phyloP scores from a whole-genome alignment of 805 yeast species.

The Yamadazyma olivae region DNA sequence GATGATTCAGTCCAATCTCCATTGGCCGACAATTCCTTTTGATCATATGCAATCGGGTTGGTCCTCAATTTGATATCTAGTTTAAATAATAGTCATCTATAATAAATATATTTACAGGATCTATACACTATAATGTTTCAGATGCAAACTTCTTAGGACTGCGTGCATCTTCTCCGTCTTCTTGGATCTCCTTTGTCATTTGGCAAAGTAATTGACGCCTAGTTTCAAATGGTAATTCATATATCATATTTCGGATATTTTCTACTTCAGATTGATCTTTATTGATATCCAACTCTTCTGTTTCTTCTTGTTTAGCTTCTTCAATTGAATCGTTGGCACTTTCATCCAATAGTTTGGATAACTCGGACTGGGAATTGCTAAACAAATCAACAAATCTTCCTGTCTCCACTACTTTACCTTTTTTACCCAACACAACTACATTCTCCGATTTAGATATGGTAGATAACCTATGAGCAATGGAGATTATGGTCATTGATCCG shows the following conservation, averaged over 20 bases:
- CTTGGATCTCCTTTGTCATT: conserved; percentile 15
- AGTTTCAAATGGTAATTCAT: conserved; percentile 33
- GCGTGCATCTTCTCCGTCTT: not conserved
- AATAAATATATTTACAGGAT: too few species aligned
- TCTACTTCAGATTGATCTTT: conserved; percentile 18
- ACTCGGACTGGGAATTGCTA: conserved; percentile 39
- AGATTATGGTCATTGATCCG: conserved; percentile 41
- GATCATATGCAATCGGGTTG: too few species aligned
- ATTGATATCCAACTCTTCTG: conserved; percentile 13
- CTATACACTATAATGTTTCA: too few species aligned
- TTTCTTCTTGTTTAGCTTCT: conserved; percentile 9
- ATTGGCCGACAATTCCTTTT: too few species aligned
- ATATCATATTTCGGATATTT: conserved; percentile 27
- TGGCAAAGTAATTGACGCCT: conserved; percentile 26
- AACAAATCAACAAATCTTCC: conserved; percentile 39
- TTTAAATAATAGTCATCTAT: too few species aligned
- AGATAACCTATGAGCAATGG: conserved; percentile 44
- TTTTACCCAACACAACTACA: conserved; percentile 41
- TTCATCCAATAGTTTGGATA: conserved; percentile 39
- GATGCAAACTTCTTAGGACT: not conserved
- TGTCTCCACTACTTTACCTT: conserved; percentile 39
- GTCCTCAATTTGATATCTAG: too few species aligned
- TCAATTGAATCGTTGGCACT: conserved; percentile 23
- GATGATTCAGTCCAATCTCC: too few species aligned
- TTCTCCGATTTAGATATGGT: conserved; percentile 44